Evolutionary conservation across 176 grass and related monocot genomes (phyloP).

Genomic region (Musa beccarii): DNA sequence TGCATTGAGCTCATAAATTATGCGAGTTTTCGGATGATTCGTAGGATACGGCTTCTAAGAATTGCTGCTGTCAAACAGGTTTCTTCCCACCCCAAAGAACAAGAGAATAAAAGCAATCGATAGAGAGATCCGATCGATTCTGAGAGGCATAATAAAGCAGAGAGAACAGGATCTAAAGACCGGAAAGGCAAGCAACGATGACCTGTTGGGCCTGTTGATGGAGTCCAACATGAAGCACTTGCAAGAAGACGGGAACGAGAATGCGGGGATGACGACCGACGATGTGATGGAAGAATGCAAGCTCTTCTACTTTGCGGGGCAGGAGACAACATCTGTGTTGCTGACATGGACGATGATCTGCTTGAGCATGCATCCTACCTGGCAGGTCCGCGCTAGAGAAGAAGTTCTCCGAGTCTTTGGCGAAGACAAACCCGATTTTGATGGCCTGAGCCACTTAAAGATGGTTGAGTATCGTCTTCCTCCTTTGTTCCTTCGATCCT

Average conservation of each 20-base stretch:
- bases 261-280: conserved; percentile 33
- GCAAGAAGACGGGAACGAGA: conserved; percentile 28
- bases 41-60: too few relatives aligned
- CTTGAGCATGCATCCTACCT: conserved; percentile 64
- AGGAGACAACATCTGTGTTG: conserved; percentile 47
- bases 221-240: conserved; percentile 45
- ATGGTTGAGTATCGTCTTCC: conserved; percentile 29
- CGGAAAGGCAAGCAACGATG: conserved; percentile 22
- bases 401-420: conserved; percentile 50
- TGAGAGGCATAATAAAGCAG: conserved; percentile 53
- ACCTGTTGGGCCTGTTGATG: conserved; percentile 54
- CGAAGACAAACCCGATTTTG: conserved; percentile 41
- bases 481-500: too few relatives aligned
- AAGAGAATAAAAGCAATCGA: conserved; percentile 45
- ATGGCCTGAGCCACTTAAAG: conserved; percentile 36
- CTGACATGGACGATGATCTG: conserved; percentile 52
- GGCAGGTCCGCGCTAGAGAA: conserved; percentile 57
- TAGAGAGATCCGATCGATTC: conserved; percentile 28
- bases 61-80: conserved; percentile 12
- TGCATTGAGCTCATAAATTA: too few relatives aligned
- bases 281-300: conserved; percentile 70
- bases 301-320: conserved; percentile 77
- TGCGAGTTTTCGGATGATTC: too few relatives aligned
- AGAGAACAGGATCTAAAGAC: conserved; percentile 32
- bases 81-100: conserved; percentile 51